Evolutionary conservation across 2,329 filamentous ascomycete genomes (phyloP), one percentile per base, ranked within the genome.

Genomic region (Colletotrichum brevisporum): DNA sequence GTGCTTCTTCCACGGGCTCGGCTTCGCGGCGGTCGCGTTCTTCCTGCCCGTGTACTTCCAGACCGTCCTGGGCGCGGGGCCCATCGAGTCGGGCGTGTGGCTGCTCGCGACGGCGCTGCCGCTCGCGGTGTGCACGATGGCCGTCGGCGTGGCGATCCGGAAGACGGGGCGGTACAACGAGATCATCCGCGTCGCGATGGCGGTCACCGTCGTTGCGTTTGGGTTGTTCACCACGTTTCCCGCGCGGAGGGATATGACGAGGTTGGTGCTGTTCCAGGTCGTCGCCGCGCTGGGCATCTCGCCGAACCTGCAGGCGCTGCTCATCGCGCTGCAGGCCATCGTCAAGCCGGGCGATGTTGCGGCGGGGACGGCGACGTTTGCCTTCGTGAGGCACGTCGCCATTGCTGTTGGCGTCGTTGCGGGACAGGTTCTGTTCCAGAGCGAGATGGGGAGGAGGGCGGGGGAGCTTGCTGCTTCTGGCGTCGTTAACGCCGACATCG

Each of bases 41-140:
- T 97, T 92, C 81, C 84, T 97, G 5, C 94, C 94, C 0, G 85
- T 97, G 2, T 97, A 97, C 83, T 95, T 94, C 80, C 94, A 97
- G 80, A 88, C 91, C 59, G 90, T 93, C 59, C 84, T 93, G 51
- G 87, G 91, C 57, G 89, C 89, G 2, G 85, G 86, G 0, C 91
- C 93, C 0, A 87, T 95, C 43, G 82, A 92, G 36, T 92, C 90
- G 1, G 94, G 94, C 57, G 89, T 95, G 56, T 94, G 94, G 75
- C 79, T 94, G 16, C 84, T 96, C 15, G 91, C 93, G 0, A 89
- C 88, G 71, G 92, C 92, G 9, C 76, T 95, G 41, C 85, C 90
- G 2, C 82, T 94, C 4, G 93, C 92, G 0, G 72, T 93, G 70
- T 77, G 86, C 39, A 93, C 92, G 0, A 86, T 87, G 6, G 74